phyloP scores from a whole-genome alignment of 805 yeast species.

The Candida ovalis region DNA sequence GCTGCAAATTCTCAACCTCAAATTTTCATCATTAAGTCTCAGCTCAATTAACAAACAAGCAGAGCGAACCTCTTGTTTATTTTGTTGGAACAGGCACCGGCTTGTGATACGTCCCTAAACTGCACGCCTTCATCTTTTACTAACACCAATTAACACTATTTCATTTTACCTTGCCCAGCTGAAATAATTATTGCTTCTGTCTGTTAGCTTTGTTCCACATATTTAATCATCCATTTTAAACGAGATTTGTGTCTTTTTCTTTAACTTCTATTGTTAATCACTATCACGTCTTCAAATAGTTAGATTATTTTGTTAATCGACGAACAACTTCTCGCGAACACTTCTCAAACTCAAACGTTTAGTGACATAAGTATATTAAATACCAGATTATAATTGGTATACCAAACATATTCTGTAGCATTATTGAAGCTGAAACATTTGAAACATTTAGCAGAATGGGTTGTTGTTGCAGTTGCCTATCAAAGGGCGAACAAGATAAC shows the following conservation, averaged over 20 bases:
- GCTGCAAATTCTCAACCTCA: not conserved
- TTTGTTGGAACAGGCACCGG: not conserved
- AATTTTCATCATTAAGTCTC: not conserved
- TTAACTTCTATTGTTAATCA: not conserved
- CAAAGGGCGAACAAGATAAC: constrained; percentile 45
- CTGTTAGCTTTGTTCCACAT: not conserved
- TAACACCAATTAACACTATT: not conserved
- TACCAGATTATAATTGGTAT: too few relatives aligned
- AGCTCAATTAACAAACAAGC: not conserved
- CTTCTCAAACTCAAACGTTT: too few relatives aligned
- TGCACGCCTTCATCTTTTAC: not conserved
- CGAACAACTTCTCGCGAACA: too few relatives aligned
- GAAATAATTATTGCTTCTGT: not conserved
- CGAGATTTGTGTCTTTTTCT: not conserved
- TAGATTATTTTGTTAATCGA: not conserved
- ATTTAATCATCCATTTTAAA: not conserved
- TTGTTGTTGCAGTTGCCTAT: constrained; percentile 46
- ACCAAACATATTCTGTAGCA: not conserved
- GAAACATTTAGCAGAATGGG: constrained; percentile 43
- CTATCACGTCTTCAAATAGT: not conserved
- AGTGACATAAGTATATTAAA: too few relatives aligned
- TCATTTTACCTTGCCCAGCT: not conserved
- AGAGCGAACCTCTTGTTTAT: not conserved
- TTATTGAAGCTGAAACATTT: not conserved
- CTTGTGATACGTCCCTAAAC: not conserved